Base-by-base conservation (phyloP, 75 land plant genomes). In the Chamaecyparis obtusa region DNA sequence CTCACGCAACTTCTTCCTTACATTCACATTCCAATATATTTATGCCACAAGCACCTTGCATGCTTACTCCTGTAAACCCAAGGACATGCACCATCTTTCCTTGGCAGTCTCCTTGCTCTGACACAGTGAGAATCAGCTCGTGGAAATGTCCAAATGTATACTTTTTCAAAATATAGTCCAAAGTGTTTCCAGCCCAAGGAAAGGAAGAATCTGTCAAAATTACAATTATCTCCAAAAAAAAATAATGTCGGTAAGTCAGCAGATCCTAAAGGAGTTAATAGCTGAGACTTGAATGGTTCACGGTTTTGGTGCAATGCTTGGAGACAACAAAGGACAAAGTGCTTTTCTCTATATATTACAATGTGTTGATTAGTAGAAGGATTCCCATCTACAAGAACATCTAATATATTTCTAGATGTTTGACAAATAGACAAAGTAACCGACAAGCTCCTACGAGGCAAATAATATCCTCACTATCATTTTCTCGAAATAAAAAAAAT, bases 141-240 rank as follows among this genome's bases (percentile, higher is more conserved):
- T 96, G 92, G 79, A 98, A 60, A 67, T 93, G 36, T 17, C 85
- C 24, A 87, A 92, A 95, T n/a, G 89, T 76, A 87, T 93, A 92
- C 74, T 71, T 93, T 71, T 89, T 71, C 41, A 88, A 30, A 30
- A 98, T 91, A 90, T 90, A 88, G 85, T 88, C 91, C 90, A 96
- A 89, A 86, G 92, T 86, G 19, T 89, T 89, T 84, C 93, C 93
- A 86, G 84, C 84, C 97, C 97, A 95, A 85, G 95, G 96, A 87
- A 93, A 88, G 21, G 88, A 86, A 36, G 90, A 90, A 87, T 93
- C 90, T 72, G 91, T 87, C 87, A 96, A 92, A 33, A 84, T 60
- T 80, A 87, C 85, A 37, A 95, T 89, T 56, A 95, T 89, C 57
- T 93, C 92, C 32, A n/a, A 95, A 89, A 84, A 98, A 91, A 64